Evolutionary conservation across 495 filamentous ascomycete species (phyloP), one percentile per base, ranked within the genome.

Genomic region (Podospora comata): DNA sequence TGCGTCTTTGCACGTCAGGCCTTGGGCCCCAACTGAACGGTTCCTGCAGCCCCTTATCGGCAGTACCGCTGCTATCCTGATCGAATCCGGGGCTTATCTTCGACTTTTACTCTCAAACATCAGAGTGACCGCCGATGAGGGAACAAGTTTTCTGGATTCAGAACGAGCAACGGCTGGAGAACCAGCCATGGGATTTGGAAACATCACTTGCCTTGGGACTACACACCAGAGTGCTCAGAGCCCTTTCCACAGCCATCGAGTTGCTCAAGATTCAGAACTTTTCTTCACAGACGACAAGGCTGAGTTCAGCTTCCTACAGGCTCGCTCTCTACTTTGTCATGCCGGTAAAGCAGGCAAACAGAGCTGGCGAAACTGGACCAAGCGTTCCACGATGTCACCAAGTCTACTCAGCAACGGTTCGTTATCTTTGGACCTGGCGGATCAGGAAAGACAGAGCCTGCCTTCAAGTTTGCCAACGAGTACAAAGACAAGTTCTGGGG

Each of bases 401-500:
- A 34, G 16, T 53, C 26, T 5, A 30, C n/a, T 3, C 62, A 69
- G 26, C 48, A 60, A 34, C 54, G 55, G 48, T 79, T 81, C 56
- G 73, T 81, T 20, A 73, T 81, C 11, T 72, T 74, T 28, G 78
- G 80, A 30, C 44, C 76, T 53, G 72, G 78, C 56, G 80, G 80
- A 26, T 73, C 76, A 27, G 78, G 78, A 19, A 82, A 82, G 66
- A 80, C 76, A 23, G 77, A 82, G 67, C 61, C 79, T 0, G 78
- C 73, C 58, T 64, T 78, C 19, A 76, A 81, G 67, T 79, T 76
- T 67, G 78, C 77, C n/a, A 63, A 73, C 19, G 70, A 75, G 18
- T 60, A 79, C 67, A 28, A 57, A 18, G 48, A 77, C 30, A 62
- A 71, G 72, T 80, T 70, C 48, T 72, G 70, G 67, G 67, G 67